Evolutionary conservation across 2,329 filamentous ascomycete species (phyloP), one percentile per base, ranked within the genome.

Genomic region (Colletotrichum tropicale): DNA sequence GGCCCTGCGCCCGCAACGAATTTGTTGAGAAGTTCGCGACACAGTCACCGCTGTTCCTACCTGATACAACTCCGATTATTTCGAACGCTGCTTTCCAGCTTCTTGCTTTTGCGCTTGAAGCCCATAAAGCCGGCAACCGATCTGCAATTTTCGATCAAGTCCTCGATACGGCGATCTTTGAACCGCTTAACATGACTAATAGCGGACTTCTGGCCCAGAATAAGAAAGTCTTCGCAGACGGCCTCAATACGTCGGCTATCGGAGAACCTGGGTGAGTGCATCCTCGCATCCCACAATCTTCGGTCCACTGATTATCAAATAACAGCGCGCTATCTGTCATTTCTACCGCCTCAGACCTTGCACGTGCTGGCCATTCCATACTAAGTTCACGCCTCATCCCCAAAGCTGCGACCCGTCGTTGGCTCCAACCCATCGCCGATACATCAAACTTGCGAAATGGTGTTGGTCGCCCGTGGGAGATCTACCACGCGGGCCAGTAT

Each of bases 361-460:
- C 79, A 65, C 66, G 36, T 6, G 75, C 75, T 36, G 80, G 80
- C 48, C 28, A 74, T 64, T 71, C 77, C 28, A 81, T 81, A 56
- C 74, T 81, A 4, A 77, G 75, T 4, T 82, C 82, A 0, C 66
- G 58, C 0, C 77, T 84, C 0, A 60, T 83, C 10, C 52, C 78
- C 0, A 60, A 78, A 1, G 73, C 77, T 0, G 30, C 78, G 3
- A 84, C 80, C 0, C 82, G 83, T 26, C 81, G 82, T 38, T 84
- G 83, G 83, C 79, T 84, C 0, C 81, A 79, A 13, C 77, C 81
- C 4, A 71, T 78, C 16, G 73, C 67, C 28, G 81, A 82, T 28
- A 83, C 82, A 6, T 84, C 82, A 2, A 84, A 84, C 70, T 72
- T 84, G 3, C 82, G 83, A 28, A 84, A 84, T 52, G 81, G 81